phyloP scores from a whole-genome alignment of 805 yeast species.

The Teunomyces pallodes region DNA sequence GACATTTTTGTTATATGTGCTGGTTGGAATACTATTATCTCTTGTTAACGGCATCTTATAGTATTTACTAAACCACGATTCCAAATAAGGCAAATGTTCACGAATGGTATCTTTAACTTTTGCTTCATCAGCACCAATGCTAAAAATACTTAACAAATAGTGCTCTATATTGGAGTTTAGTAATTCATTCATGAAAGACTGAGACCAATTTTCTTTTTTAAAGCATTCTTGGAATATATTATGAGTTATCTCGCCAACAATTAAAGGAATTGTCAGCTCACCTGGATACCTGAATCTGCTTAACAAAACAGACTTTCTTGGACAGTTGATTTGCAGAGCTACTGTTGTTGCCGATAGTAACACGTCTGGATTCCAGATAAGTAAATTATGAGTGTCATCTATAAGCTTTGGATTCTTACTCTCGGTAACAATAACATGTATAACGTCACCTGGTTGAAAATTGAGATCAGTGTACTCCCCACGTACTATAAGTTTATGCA shows the following conservation, averaged over 20 bases:
- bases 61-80: slow-evolving; percentile 51
- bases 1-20: slow-evolving; percentile 4
- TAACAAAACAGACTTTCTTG: slow-evolving; percentile 64
- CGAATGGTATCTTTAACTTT: slow-evolving; percentile 43
- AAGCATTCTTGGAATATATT: slow-evolving; percentile 65
- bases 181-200: slow-evolving; percentile 34
- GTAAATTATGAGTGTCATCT: slow-evolving; percentile 57
- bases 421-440: slow-evolving; percentile 57
- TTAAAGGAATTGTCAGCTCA: slow-evolving; percentile 58
- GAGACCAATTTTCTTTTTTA: slow-evolving; percentile 31
- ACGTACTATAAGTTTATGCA: slow-evolving; percentile 49
- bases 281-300: slow-evolving; percentile 61
- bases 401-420: slow-evolving; percentile 41
- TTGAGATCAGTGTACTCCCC: slow-evolving; percentile 59
- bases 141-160: slow-evolving; percentile 49
- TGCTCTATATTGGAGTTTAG: slow-evolving; percentile 41
- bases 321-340: slow-evolving; percentile 72
- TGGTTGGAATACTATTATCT: slow-evolving; percentile 7
- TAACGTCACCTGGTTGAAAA: slow-evolving; percentile 50
- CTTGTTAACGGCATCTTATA: slow-evolving; percentile 21
- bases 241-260: slow-evolving; percentile 85
- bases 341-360: slow-evolving; percentile 78
- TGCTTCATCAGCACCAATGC: slow-evolving; percentile 50
- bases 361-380: slow-evolving; percentile 82
- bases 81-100: slow-evolving; percentile 50